Percentiles rank a stretch among this genome's conserved stretches.
Evolutionary conservation across 2,329 filamentous ascomycete genomes (phyloP).

Genomic region (Calonectria pseudoreteaudii): DNA sequence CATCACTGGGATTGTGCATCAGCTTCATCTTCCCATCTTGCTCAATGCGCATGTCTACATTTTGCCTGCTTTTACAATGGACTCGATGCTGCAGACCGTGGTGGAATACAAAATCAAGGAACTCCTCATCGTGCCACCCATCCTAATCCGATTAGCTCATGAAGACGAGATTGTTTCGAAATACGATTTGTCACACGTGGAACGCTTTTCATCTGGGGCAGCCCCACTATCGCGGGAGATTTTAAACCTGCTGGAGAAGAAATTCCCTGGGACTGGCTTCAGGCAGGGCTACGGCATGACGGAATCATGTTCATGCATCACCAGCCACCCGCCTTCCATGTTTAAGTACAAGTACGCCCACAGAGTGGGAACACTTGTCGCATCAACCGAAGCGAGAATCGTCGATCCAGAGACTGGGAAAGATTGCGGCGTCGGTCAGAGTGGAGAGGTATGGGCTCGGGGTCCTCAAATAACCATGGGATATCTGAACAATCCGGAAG

Average conservation of each 20-base stretch:
- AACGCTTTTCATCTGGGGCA: slow-evolving; percentile 69
- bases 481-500: slow-evolving; percentile 57
- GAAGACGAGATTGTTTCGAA: slow-evolving; percentile 62
- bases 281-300: slow-evolving; percentile 79
- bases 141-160: slow-evolving; percentile 70
- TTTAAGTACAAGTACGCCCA: slow-evolving; percentile 69
- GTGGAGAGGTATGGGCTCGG: slow-evolving; percentile 60
- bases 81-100: slow-evolving; percentile 65
- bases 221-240: slow-evolving; percentile 70
- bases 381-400: slow-evolving; percentile 70
- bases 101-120: slow-evolving; percentile 65
- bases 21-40: slow-evolving; percentile 71
- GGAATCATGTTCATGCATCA: slow-evolving; percentile 73
- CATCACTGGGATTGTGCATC: slow-evolving; percentile 72
- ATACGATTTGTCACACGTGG: slow-evolving; percentile 68
- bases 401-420: slow-evolving; percentile 64
- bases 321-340: slow-evolving; percentile 67
- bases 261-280: slow-evolving; percentile 70
- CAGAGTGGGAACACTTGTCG: slow-evolving; percentile 66
- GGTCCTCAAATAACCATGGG: slow-evolving; percentile 64
- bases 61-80: slow-evolving; percentile 73
- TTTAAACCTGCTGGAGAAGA: slow-evolving; percentile 64
- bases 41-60: slow-evolving; percentile 74
- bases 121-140: slow-evolving; percentile 69
- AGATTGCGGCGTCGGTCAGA: slow-evolving; percentile 63